Percentiles rank a stretch among this genome's conserved stretches.
phyloP scores from a whole-genome alignment of 129 eudicot genomes.

The Chrysanthemum lavandulifolium region DNA sequence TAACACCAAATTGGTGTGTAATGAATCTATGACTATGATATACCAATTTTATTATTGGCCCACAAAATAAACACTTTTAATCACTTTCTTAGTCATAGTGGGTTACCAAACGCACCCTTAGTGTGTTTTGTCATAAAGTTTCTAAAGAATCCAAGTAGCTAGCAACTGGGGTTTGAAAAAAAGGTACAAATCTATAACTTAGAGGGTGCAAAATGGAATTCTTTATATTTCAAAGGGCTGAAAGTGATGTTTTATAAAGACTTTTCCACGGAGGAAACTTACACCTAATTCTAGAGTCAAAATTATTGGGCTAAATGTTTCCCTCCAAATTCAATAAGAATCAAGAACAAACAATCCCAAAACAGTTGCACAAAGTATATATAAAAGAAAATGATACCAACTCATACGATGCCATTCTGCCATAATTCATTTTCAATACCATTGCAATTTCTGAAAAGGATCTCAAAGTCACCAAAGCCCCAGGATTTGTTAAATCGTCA shows the following conservation, averaged over 20 bases:
- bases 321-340: constrained; percentile 30
- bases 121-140: constrained; percentile 3
- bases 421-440: not conserved
- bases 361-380: constrained; percentile 12
- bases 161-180: not conserved
- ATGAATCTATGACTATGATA: too few species aligned
- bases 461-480: not conserved
- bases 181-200: not conserved
- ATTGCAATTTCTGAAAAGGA: not conserved
- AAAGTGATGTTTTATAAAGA: not conserved
- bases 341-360: constrained; percentile 19
- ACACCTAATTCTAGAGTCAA: constrained; percentile 22
- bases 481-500: too few species aligned
- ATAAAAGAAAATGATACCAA: not conserved
- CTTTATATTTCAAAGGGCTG: constrained; percentile 2
- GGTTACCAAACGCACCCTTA: too few species aligned
- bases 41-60: too few species aligned
- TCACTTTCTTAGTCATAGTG: too few species aligned
- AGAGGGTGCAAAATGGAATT: constrained; percentile 13
- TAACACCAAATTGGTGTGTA: too few species aligned
- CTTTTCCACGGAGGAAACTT: constrained; percentile 15
- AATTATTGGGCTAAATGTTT: constrained; percentile 21
- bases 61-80: too few species aligned
- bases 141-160: not conserved
- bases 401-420: not conserved